Percentiles rank a stretch among this genome's conserved stretches.
Evolutionary conservation across 805 yeast species (phyloP).

Genomic region (Millerozyma miso): DNA sequence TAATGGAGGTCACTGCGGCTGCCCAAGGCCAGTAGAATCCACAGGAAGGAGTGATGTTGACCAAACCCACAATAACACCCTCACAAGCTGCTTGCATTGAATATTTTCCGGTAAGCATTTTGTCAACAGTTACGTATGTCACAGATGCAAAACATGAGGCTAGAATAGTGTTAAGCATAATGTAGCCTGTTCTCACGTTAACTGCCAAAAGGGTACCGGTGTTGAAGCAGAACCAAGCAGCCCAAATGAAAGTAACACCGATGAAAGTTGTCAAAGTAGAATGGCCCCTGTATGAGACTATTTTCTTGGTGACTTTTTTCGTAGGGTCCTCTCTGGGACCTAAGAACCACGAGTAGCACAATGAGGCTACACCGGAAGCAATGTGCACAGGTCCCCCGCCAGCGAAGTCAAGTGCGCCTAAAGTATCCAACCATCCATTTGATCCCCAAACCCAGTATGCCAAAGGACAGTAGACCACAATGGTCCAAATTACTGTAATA

Average conservation of each 20-base stretch:
- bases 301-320: conserved; percentile 21
- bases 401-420: conserved; percentile 46
- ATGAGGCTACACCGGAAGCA: conserved; percentile 40
- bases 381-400: conserved; percentile 51
- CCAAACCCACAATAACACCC: conserved; percentile 44
- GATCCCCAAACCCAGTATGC: conserved; percentile 47
- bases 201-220: conserved; percentile 42
- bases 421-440: conserved; percentile 40
- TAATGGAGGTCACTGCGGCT: conserved; percentile 38
- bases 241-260: conserved; percentile 46
- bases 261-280: conserved; percentile 34
- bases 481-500: conserved; percentile 37
- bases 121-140: conserved; percentile 43
- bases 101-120: conserved; percentile 34
- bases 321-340: conserved; percentile 35
- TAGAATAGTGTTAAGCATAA: conserved; percentile 46
- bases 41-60: conserved; percentile 45
- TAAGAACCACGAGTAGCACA: conserved; percentile 38
- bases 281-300: conserved; percentile 25
- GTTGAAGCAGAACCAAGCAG: conserved; percentile 48
- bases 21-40: conserved; percentile 46
- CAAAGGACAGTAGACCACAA: conserved; percentile 43
- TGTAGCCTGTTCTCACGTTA: conserved; percentile 41
- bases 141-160: conserved; percentile 48
- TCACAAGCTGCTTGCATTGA: conserved; percentile 42